These are phyloP conservation scores for Lentinula sp. DNA, from an alignment of 768 basidiomycete species.

Conservation along the genomic window DNA sequence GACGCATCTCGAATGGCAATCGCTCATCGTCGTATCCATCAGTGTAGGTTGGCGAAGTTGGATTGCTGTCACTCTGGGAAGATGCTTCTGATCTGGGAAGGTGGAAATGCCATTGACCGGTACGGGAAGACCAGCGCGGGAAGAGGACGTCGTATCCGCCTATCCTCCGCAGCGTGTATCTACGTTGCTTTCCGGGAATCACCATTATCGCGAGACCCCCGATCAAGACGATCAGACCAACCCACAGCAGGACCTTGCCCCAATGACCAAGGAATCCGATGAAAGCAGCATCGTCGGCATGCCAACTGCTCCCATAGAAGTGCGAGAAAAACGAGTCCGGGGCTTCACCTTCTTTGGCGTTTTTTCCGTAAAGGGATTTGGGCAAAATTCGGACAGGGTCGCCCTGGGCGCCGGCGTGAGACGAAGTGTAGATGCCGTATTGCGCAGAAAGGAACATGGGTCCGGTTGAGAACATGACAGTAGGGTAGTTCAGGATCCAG, in stretches of 20 bases:
- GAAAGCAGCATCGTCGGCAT: constrained; percentile 97
- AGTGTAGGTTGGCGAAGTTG: constrained; percentile 39
- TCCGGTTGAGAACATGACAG: constrained; percentile 99
- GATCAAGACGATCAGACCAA: constrained; percentile 69
- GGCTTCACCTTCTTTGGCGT: constrained; percentile 75
- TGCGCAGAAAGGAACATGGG: constrained; percentile 98
- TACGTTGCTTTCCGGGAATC: constrained; percentile 52
- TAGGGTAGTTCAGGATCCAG: constrained; percentile 96
- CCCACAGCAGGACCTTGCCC: constrained; percentile 86
- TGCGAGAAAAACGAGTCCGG: constrained; percentile 95
- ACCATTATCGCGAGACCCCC: constrained; percentile 56
- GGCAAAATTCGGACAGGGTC: constrained; percentile 85
- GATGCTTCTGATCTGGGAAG: constrained; percentile 46
- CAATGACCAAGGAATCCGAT: constrained; percentile 86
- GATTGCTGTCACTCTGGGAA: constrained; percentile 35
- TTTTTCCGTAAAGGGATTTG: constrained; percentile 97
- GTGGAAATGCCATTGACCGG: constrained; percentile 72
- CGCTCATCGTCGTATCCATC: constrained; percentile 50
- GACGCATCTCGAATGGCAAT: constrained; percentile 53
- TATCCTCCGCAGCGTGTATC: constrained; percentile 52
- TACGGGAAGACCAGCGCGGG: constrained; percentile 65
- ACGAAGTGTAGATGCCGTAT: constrained; percentile 79
- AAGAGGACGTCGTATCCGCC: constrained; percentile 76
- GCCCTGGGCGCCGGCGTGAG: constrained; percentile 59
- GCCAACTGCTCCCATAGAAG: constrained; percentile 98